Evolutionary conservation across 371 early-diverging fungal species (phyloP).

Genomic region (Amoeboaphelidium protococcarum): DNA sequence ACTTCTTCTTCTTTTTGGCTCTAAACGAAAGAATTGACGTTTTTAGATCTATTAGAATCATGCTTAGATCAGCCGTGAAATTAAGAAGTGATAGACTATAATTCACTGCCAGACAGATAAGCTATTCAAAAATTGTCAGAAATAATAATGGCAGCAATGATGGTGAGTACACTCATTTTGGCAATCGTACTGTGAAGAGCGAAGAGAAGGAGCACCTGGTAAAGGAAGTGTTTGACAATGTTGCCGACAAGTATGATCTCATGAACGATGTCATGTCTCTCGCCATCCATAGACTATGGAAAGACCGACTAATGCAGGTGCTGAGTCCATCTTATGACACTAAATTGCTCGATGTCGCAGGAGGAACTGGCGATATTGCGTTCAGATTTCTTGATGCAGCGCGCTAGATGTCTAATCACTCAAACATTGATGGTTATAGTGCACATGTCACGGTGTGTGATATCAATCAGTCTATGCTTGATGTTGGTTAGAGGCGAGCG

Average conservation of each 20-base stretch:
- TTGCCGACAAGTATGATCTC: conserved; percentile 73
- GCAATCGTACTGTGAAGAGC: no score
- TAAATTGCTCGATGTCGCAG: conserved; percentile 78
- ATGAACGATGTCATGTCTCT: conserved; percentile 93
- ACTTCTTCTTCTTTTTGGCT: no score
- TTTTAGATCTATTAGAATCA: no score
- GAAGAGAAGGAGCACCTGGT: no score
- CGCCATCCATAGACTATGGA: conserved; percentile 84
- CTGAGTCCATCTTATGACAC: conserved; percentile 64
- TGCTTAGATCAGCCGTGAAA: no score
- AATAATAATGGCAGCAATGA: no score
- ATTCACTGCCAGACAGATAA: no score
- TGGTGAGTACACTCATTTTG: no score
- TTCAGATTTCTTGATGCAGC: conserved; percentile 58
- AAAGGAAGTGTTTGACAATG: conserved; percentile 62
- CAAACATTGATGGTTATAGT: conserved; percentile 18
- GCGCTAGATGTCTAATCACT: conserved; percentile 30
- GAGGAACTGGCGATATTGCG: conserved; percentile 95
- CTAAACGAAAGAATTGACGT: no score
- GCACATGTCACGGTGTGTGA: conserved; percentile 71
- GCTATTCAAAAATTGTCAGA: no score
- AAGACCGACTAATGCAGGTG: conserved; percentile 56
- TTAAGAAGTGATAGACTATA: no score
- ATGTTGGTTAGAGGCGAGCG: conserved; percentile 49
- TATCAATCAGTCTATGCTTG: conserved; percentile 83